Evolutionary conservation across 176 grass and related monocot genomes (phyloP).

Genomic region (Eragrostis nindensis): DNA sequence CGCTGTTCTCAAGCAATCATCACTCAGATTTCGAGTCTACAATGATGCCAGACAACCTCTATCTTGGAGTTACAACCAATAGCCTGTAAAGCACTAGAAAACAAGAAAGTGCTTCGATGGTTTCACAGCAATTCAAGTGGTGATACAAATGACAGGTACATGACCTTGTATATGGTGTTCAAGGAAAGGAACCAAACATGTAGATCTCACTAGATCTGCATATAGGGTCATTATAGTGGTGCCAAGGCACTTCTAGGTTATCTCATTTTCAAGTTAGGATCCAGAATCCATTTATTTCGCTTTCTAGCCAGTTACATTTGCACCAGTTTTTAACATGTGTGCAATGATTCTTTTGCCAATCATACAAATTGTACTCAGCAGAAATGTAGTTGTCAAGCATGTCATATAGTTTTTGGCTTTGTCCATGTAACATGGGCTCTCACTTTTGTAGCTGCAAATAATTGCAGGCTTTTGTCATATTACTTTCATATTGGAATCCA

Average conservation of each 20-base stretch:
- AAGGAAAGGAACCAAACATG: slow-evolving; percentile 24
- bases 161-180: slow-evolving; percentile 3
- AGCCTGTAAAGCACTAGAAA: slow-evolving; percentile 21
- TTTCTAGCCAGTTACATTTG: slow-evolving; percentile 20
- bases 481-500: slow-evolving; percentile 49
- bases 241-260: slow-evolving; percentile 27
- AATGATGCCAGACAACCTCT: slow-evolving; percentile 4
- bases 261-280: slow-evolving; percentile 39
- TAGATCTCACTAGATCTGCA: slow-evolving; percentile 20
- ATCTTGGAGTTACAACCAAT: neutral
- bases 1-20: slow-evolving; percentile 26
- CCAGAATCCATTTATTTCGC: neutral
- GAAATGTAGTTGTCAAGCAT: slow-evolving; percentile 34
- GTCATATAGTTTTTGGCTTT: slow-evolving; percentile 38
- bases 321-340: slow-evolving; percentile 33
- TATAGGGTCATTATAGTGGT: slow-evolving; percentile 7
- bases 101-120: slow-evolving; percentile 36
- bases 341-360: slow-evolving; percentile 49
- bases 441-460: slow-evolving; percentile 40
- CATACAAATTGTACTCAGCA: slow-evolving; percentile 25
- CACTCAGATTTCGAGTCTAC: neutral
- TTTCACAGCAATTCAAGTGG: slow-evolving; percentile 28
- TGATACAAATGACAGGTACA: slow-evolving; percentile 1
- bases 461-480: slow-evolving; percentile 31
- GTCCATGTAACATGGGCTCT: slow-evolving; percentile 29